Evolutionary conservation across 2,329 filamentous ascomycete genomes (phyloP), one percentile per base, ranked within the genome.

Genomic region (Epichloe elymi): DNA sequence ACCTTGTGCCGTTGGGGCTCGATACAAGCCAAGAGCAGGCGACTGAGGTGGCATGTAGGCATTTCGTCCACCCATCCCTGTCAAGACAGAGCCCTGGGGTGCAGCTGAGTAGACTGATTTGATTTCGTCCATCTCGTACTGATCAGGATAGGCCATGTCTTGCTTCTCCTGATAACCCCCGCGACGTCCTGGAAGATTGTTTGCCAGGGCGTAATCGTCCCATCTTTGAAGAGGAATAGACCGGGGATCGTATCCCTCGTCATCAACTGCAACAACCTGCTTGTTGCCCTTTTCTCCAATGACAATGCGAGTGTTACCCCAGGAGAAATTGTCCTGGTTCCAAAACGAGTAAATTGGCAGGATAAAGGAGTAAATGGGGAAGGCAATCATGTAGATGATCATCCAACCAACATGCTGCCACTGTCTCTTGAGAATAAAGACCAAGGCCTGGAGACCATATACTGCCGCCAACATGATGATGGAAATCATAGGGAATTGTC

Each of bases 391-490:
- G 70, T 98, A 98, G 64, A 98, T 97, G 58, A 98, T 85, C 90
- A 98, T 97, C 93, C 93, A 98, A 59, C 93, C 93, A 54, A 98
- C 80, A 64, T 97, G 91, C 66, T 98, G 90, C 93, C 93, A 98
- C 69, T 97, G 88, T 49, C 93, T 79, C 74, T 95, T 96, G 60
- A 97, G 75, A 59, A 97, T 89, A 72, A 98, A 98, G 62, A 98
- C 94, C 54, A 97, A 70, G 2, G 90, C 90, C 65, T 98, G 93
- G 3, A 98, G 80, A 76, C 93, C 93, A 62, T 98, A 98, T 15
- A 96, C 88, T 53, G 80, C 88, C 20, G 84, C 90, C 65, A 98
- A 70, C 76, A 98, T 91, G 63, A 86, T 76, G 57, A 98, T 82
- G 0, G 93, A 95, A 59, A 96, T 86, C 50, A 87, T 64, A 0